A percentile compares a stretch with the other conserved stretches of the same genome.
Evolutionary conservation across 2,329 filamentous ascomycete genomes (phyloP).

Genomic region (Aspergillus sclerotialis): DNA sequence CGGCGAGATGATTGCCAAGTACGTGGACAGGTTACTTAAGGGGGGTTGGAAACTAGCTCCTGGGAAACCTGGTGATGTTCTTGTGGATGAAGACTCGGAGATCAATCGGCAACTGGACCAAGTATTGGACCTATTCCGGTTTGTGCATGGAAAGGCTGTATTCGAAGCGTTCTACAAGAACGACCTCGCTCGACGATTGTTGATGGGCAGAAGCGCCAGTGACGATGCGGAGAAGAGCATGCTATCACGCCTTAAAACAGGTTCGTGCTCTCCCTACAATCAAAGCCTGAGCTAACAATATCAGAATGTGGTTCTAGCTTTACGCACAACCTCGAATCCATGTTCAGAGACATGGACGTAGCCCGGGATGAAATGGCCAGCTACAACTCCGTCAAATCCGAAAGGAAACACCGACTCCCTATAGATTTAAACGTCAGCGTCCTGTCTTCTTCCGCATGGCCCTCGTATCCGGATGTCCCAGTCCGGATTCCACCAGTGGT

Average conservation of each 20-base stretch:
- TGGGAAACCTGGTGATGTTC: conserved; percentile 43
- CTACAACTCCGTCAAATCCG: conserved; percentile 65
- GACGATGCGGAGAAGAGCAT: conserved; percentile 94
- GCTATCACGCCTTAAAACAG: conserved; percentile 78
- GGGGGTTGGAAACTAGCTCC: conserved; percentile 70
- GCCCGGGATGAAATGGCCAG: conserved; percentile 87
- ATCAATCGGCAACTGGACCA: conserved; percentile 88
- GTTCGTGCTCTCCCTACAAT: too few relatives aligned
- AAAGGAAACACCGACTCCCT: conserved; percentile 49
- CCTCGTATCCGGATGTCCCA: conserved; percentile 71
- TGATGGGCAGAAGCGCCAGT: conserved; percentile 89
- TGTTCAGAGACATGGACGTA: conserved; percentile 98
- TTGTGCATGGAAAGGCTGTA: conserved; percentile 93
- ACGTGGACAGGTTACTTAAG: conserved; percentile 81
- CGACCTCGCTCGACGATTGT: conserved; percentile 77
- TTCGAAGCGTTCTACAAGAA: conserved; percentile 99
- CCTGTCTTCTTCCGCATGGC: conserved; percentile 88
- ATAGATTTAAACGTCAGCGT: conserved; percentile 81
- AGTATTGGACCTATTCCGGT: conserved; percentile 88
- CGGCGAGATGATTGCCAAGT: conserved; percentile 97
- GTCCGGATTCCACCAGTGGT: conserved; percentile 72
- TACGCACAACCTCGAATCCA: conserved; percentile 94
- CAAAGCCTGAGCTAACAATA: conserved; percentile 1
- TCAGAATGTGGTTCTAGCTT: conserved; percentile 85
- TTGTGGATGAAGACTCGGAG: conserved; percentile 83